Percentiles rank a stretch among this genome's conserved stretches.
These are phyloP conservation scores for Boeremia lycopersici DNA, from an alignment of 2,329 filamentous ascomycete genomes.

Conservation along the genomic window DNA sequence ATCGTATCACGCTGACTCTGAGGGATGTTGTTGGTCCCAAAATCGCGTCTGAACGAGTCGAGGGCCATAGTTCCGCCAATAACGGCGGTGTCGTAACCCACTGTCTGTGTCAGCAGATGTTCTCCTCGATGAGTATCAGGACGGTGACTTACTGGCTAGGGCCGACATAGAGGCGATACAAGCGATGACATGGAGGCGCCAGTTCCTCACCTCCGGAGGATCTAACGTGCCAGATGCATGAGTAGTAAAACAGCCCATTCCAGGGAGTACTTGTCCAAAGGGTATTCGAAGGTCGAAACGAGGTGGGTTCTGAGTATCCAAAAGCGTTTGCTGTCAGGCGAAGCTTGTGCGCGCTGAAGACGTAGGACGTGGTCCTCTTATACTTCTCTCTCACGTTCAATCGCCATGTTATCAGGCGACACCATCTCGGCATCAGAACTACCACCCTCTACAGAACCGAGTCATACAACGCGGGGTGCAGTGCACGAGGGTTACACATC, in stretches of 20 bases:
- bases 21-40: conserved; percentile 38
- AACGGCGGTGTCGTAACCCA: conserved; percentile 46
- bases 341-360: conserved; percentile 8
- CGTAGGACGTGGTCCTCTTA: conserved; percentile 4
- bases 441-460: conserved; percentile 14
- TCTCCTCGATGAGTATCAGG: not conserved
- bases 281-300: not conserved
- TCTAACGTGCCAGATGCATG: conserved; percentile 43
- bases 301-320: not conserved
- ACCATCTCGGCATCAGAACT: conserved; percentile 13
- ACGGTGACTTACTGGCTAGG: conserved; percentile 38
- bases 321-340: conserved; percentile 9
- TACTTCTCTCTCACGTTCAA: not conserved
- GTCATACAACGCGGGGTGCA: conserved; percentile 23
- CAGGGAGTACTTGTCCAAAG: conserved; percentile 13
- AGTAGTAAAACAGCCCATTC: conserved; percentile 37
- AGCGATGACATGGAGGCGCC: conserved; percentile 44
- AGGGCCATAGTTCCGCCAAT: conserved; percentile 51
- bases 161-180: conserved; percentile 47
- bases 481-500: conserved; percentile 18
- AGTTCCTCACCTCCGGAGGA: conserved; percentile 45
- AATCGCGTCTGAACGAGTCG: conserved; percentile 47
- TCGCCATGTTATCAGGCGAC: not conserved
- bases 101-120: conserved; percentile 14
- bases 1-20: conserved; percentile 43